Conservation (phyloP, 2,329 filamentous ascomycete species). For the Claviceps humidiphila region DNA sequence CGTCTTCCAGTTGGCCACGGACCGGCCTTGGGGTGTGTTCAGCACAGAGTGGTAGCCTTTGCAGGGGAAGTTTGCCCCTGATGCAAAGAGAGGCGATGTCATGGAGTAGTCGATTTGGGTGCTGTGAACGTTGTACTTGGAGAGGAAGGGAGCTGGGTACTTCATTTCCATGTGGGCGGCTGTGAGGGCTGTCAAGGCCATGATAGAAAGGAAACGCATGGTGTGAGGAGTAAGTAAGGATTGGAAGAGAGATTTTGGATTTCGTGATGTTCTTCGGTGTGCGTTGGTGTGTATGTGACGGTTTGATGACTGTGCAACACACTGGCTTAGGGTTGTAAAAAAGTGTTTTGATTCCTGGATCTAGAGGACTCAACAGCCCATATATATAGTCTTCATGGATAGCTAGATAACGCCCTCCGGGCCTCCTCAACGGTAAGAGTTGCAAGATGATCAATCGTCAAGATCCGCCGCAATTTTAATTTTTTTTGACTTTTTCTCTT, state of each 20-base stretch:
- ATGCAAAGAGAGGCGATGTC: conserved; percentile 48
- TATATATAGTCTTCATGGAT: too few relatives aligned
- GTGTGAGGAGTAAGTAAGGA: background rate
- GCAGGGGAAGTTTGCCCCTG: conserved; percentile 61
- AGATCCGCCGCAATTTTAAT: too few relatives aligned
- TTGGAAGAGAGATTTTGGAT: background rate
- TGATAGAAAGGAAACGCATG: conserved; percentile 16
- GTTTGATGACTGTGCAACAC: too few relatives aligned
- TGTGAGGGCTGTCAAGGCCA: conserved; percentile 29
- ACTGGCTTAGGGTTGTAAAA: too few relatives aligned
- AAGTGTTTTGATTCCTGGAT: too few relatives aligned
- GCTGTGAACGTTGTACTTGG: conserved; percentile 37
- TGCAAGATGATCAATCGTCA: too few relatives aligned
- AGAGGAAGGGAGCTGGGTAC: conserved; percentile 37
- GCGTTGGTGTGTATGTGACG: background rate
- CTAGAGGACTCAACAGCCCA: too few relatives aligned
- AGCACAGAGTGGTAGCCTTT: conserved; percentile 47
- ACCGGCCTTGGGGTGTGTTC: conserved; percentile 33
- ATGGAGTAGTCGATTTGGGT: conserved; percentile 55
- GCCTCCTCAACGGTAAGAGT: too few relatives aligned
- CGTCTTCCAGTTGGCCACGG: conserved; percentile 47
- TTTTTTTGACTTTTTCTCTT: too few relatives aligned
- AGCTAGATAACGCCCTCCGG: too few relatives aligned
- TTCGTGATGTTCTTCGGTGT: background rate
- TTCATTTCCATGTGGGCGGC: conserved; percentile 45